Base-by-base conservation (phyloP, 129 eudicot species). In the Tanacetum coccineum region DNA sequence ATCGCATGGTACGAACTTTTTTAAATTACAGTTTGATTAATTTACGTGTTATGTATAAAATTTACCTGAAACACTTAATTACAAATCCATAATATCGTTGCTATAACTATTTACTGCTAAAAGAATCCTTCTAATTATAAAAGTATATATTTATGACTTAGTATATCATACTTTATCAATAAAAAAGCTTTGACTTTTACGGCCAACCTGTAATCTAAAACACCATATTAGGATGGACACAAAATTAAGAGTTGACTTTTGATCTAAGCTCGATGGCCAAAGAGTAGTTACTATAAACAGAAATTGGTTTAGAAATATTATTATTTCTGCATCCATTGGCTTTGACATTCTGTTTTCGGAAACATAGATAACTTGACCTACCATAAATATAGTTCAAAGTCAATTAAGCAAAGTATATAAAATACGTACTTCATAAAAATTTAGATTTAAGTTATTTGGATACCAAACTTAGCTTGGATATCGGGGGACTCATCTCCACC, bases 281-380 rank as follows among this genome's bases (percentile, higher is more conserved):
- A 18, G 19, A 30, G 53, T n/a, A 39, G 11, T 61, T n/a, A 59
- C 13, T 47, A 20, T 28, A 74, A 47, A 74, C 14, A 32, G 45
- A 50, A 20, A 36, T 36, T 36, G 42, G 6, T 36, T 36, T 36
- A 36, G 6, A 36, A 36, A 57, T 5, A 20, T 13, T 49, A 67
- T 50, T 67, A 75, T 11, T 59, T 49, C 25, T 51, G 30, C 17
- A 55, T 45, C 3, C 25, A 55, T 42, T 6, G 47, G 56, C 65
- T 21, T 76, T 76, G 80, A 76, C 75, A 42, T 68, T 53, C 70
- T 52, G 30, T 11, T 13, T 61, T 12, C 10, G 53, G 70, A 53
- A 76, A 69, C 65, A 76, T 13, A 76, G 18, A 76, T 62, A 76
- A 69, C 80, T 68, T 62, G 80, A 76, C 70, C 75, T 39, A 15